A percentile compares a stretch with the other conserved stretches of the same genome.
Evolutionary conservation across 306 rosid genomes (phyloP).

Genomic region (Vicia sativa): DNA sequence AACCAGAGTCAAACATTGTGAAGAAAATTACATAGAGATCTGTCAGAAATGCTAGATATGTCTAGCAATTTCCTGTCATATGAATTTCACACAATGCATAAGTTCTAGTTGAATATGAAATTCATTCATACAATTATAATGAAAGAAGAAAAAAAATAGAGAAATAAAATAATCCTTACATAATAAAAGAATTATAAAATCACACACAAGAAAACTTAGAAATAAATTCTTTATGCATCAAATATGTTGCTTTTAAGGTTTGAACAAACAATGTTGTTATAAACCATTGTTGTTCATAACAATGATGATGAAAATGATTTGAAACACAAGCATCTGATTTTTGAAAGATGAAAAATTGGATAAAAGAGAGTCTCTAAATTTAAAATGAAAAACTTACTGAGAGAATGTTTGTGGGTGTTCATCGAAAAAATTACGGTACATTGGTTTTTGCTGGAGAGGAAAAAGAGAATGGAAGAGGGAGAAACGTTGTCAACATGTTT

Average conservation of each 20-base stretch:
- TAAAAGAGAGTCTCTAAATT: neutral
- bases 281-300: neutral
- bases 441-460: conserved; percentile 20
- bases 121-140: neutral
- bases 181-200: neutral
- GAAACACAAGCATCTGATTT: neutral
- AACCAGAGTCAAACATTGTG: conserved; percentile 55
- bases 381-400: conserved; percentile 25
- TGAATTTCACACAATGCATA: conserved; percentile 29
- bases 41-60: conserved; percentile 27
- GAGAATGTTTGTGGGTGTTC: conserved; percentile 7
- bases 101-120: neutral
- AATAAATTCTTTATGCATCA: neutral
- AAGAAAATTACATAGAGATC: conserved; percentile 33
- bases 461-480: conserved; percentile 17
- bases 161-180: neutral
- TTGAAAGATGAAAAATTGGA: conserved; percentile 4
- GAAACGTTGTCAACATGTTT: conserved; percentile 15
- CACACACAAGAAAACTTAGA: neutral
- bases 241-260: neutral
- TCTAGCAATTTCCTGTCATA: conserved; percentile 34
- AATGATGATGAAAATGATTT: conserved; percentile 18
- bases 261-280: neutral
- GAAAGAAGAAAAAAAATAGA: neutral
- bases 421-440: conserved; percentile 8